Percentiles rank a stretch among this genome's conserved stretches.
These are phyloP conservation scores for Plasmodium falciparum DNA, from an alignment of 169 alveolate species.

Conservation along the genomic window DNA sequence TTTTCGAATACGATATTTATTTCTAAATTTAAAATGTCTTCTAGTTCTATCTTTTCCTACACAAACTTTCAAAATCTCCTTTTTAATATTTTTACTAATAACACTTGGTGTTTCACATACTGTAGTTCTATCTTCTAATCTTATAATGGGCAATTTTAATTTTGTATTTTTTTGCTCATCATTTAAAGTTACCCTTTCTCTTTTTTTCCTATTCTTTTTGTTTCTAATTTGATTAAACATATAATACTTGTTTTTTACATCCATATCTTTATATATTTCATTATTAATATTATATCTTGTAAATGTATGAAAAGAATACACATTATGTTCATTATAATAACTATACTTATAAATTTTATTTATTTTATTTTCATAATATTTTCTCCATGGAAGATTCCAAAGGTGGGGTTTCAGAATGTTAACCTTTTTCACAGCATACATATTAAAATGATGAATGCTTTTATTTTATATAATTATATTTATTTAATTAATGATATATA, in stretches of 20 bases:
- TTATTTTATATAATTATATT: no score
- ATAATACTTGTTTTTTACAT: conserved; percentile 15
- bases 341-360: no score
- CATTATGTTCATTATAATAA: no score
- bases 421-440: no score
- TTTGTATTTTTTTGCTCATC: conserved; percentile 63
- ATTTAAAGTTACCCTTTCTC: conserved; percentile 54
- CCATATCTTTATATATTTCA: conserved; percentile 38
- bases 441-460: no score
- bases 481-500: no score
- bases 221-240: conserved; percentile 63
- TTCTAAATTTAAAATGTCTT: conserved; percentile 84
- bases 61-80: conserved; percentile 79
- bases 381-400: no score
- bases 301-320: no score
- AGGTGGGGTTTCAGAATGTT: no score
- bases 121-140: conserved; percentile 87
- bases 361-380: no score
- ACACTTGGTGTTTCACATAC: conserved; percentile 87
- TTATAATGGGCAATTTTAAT: conserved; percentile 74
- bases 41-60: conserved; percentile 82
- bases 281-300: background rate
- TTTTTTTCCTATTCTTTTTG: conserved; percentile 71
- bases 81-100: conserved; percentile 85
- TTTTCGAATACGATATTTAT: conserved; percentile 80